Evolutionary conservation across 495 filamentous ascomycete species (phyloP).

Genomic region (Daldinia grandis): DNA sequence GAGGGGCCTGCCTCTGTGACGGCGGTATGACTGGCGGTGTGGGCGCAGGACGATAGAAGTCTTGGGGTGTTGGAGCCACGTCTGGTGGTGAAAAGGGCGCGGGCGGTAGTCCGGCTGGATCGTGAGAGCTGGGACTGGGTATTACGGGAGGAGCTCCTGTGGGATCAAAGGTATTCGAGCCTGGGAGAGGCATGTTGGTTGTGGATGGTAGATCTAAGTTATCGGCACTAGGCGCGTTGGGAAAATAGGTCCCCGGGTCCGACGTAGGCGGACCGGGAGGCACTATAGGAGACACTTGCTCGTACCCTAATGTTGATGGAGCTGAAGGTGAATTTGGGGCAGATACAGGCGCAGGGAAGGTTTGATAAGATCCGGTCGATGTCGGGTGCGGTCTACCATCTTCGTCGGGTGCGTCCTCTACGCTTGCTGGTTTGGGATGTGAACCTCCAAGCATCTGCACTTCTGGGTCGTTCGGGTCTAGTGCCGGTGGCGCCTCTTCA

Average conservation of each 20-base stretch:
- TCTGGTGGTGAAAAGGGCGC: constrained; percentile 15
- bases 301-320: constrained; percentile 41
- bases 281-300: constrained; percentile 52
- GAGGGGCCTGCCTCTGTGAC: constrained; percentile 27
- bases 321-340: constrained; percentile 54
- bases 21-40: constrained; percentile 28
- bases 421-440: constrained; percentile 62
- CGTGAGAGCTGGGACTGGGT: constrained; percentile 39
- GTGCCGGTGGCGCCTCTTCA: constrained; percentile 57
- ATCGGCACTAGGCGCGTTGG: constrained; percentile 30
- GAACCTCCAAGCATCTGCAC: constrained; percentile 61
- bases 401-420: constrained; percentile 64
- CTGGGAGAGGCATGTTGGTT: constrained; percentile 41
- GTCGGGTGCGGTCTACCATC: constrained; percentile 45
- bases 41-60: constrained; percentile 37
- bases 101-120: constrained; percentile 33
- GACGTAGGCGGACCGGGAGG: constrained; percentile 42
- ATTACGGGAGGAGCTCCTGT: constrained; percentile 35
- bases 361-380: constrained; percentile 49
- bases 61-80: constrained; percentile 31
- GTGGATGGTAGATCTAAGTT: constrained; percentile 42
- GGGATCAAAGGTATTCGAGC: constrained; percentile 4
- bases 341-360: constrained; percentile 47
- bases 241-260: constrained; percentile 45
- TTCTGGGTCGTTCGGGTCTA: constrained; percentile 69